Base-by-base conservation (phyloP, 495 filamentous ascomycete species). In the Pseudoneurospora amorphoporcata region DNA sequence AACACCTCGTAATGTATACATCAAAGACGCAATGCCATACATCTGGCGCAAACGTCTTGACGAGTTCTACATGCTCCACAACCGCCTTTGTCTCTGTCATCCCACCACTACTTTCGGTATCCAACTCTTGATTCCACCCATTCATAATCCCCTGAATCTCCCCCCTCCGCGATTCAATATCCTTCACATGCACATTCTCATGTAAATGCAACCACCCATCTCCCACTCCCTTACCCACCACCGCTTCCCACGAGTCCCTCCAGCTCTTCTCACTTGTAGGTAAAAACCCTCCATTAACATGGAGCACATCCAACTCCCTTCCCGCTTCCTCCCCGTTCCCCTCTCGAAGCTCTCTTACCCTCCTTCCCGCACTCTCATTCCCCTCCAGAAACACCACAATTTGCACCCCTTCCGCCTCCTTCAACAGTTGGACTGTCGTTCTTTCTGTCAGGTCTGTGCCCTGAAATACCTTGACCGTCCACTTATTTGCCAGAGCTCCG, bases 41-140 rank as follows among this genome's bases (percentile, higher is more conserved):
- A 3, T 90, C 93, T n/a, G 94, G 94, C 71, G 92, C 94, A 85
- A 92, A 96, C 23, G 92, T 94, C 86, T 97, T 97, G 71, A 97
- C 93, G 72, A 84, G 82, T 81, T 95, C 91, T 19, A 94, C 87
- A 82, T 95, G 91, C 72, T 89, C 86, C 73, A 92, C 88, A 42
- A 76, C 79, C 4, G 86, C 82, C 45, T 68, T 65, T 32, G 37
- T 65, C 72, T n/a, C 39, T 12, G 68, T 43, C 14, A 39, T 4
- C 39, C 42, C 14, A 39, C 38, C 23, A 32, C 38, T 0, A 45
- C 75, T 47, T 71, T 39, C 5, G 39, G 37, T 16, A 68, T 74
- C 69, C 73, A 74, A 61, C 69, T 70, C 16, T 71, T 37, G 19
- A 69, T 75, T 74, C 78, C 81, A 81, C 9, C 79, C 68, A 68